phyloP scores from a whole-genome alignment of 768 basidiomycete genomes.

The Boletus tylopilopsis region DNA sequence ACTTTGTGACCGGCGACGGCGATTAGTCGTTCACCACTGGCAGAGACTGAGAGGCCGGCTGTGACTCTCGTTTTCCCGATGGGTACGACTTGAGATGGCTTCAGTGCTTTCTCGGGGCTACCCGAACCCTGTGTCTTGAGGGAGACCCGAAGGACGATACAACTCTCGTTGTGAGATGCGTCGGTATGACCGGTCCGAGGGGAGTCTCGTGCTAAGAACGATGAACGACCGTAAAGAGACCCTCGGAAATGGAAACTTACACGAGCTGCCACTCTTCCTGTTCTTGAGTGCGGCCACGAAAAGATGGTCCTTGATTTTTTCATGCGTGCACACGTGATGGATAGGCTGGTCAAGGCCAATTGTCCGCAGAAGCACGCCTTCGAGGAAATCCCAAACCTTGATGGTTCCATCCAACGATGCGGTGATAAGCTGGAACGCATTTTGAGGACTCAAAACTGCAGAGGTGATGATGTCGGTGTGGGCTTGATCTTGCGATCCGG shows the following conservation, averaged over 20 bases:
- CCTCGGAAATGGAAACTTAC: constrained; percentile 13
- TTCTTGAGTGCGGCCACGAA: constrained; percentile 63
- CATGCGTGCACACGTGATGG: constrained; percentile 67
- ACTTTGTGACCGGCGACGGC: constrained; percentile 71
- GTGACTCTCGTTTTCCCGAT: constrained; percentile 69
- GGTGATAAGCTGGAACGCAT: constrained; percentile 86
- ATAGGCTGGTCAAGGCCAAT: constrained; percentile 69
- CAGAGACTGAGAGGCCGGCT: constrained; percentile 65
- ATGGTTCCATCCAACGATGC: constrained; percentile 80
- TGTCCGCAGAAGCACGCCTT: constrained; percentile 73
- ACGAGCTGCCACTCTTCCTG: constrained; percentile 38
- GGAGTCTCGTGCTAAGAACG: constrained; percentile 8
- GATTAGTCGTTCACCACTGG: constrained; percentile 75
- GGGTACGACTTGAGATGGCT: constrained; percentile 46
- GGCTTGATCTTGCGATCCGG: constrained; percentile 42
- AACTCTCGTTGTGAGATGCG: constrained; percentile 39
- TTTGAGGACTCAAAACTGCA: constrained; percentile 75
- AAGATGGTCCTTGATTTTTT: constrained; percentile 60
- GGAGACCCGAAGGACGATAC: constrained; percentile 58
- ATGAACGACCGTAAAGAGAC: constrained; percentile 1
- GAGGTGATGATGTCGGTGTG: constrained; percentile 61
- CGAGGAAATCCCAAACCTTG: constrained; percentile 92
- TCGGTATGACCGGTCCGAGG: not conserved
- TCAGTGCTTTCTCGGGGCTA: constrained; percentile 38
- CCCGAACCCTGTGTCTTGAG: constrained; percentile 40